These are phyloP conservation scores for Phytophthora quininea DNA, from an alignment of 352 stramenopile species.

Conservation along the genomic window DNA sequence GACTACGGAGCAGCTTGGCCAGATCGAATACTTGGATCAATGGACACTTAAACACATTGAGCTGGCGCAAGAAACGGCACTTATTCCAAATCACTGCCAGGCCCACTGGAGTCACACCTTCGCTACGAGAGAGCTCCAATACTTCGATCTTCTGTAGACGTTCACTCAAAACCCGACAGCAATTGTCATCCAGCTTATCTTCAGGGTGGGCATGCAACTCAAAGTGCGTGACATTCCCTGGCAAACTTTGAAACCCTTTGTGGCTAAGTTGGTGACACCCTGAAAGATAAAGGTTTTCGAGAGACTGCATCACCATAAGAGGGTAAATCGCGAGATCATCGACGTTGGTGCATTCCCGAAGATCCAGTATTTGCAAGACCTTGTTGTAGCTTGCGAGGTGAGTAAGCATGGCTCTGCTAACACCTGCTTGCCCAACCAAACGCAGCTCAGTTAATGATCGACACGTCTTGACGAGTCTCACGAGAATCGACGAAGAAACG, in stretches of 20 bases:
- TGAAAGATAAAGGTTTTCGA: conserved; percentile 55
- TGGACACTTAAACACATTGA: conserved; percentile 57
- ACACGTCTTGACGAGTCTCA: conserved; percentile 49
- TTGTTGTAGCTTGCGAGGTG: conserved; percentile 65
- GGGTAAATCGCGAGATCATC: conserved; percentile 73
- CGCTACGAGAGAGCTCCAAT: conserved; percentile 46
- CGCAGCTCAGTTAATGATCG: conserved; percentile 35
- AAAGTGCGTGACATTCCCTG: conserved; percentile 41
- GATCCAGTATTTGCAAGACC: conserved; percentile 54
- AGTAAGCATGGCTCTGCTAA: conserved; percentile 52
- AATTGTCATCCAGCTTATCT: conserved; percentile 42
- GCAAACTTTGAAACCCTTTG: conserved; percentile 53
- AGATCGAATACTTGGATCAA: conserved; percentile 37
- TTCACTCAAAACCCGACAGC: conserved; percentile 33
- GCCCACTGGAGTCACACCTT: conserved; percentile 30
- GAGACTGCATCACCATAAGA: conserved; percentile 61
- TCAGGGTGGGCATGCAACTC: conserved; percentile 35
- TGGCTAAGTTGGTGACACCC: conserved; percentile 37
- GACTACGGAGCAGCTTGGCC: conserved; percentile 31
- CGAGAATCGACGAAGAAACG: conserved; percentile 29
- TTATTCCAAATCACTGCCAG: conserved; percentile 37
- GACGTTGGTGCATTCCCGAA: conserved; percentile 51
- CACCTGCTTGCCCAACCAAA: conserved; percentile 39
- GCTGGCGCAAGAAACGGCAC: conserved; percentile 47
- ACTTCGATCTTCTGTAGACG: conserved; percentile 44